phyloP scores from a whole-genome alignment of 768 basidiomycete genomes.

The Mycena maculata region DNA sequence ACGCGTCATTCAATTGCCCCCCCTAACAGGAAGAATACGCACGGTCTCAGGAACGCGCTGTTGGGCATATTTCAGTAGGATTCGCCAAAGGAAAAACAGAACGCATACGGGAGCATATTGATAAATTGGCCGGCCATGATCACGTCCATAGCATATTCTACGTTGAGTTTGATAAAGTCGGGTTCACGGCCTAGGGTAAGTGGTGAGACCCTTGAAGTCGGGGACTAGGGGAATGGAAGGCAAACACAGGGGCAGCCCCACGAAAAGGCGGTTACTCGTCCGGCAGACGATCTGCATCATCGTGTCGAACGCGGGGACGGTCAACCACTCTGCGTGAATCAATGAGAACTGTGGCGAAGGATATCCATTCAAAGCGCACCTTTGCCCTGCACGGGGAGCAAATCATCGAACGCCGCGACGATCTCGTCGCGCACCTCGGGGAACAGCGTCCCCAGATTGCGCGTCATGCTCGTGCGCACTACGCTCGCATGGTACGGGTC shows the following conservation, averaged over 20 bases:
- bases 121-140: constrained; percentile 39
- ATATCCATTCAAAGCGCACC: constrained; percentile 34
- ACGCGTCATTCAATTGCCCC: not conserved
- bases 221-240: not conserved
- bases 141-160: constrained; percentile 43
- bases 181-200: constrained; percentile 22
- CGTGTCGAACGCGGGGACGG: constrained; percentile 27
- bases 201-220: not conserved
- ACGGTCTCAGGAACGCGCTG: constrained; percentile 43
- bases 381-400: constrained; percentile 45
- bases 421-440: constrained; percentile 61
- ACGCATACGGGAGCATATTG: constrained; percentile 38
- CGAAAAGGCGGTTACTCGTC: constrained; percentile 20
- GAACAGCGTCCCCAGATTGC: constrained; percentile 49
- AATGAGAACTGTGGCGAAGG: not conserved
- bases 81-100: not conserved
- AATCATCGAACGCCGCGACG: constrained; percentile 51
- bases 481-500: constrained; percentile 53
- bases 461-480: constrained; percentile 49
- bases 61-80: not conserved
- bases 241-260: constrained; percentile 31
- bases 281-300: constrained; percentile 27
- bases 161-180: constrained; percentile 34
- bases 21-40: constrained; percentile 7
- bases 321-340: constrained; percentile 25